phyloP scores from a whole-genome alignment of 495 filamentous ascomycete genomes.

The Sabuloglossum arenarium region DNA sequence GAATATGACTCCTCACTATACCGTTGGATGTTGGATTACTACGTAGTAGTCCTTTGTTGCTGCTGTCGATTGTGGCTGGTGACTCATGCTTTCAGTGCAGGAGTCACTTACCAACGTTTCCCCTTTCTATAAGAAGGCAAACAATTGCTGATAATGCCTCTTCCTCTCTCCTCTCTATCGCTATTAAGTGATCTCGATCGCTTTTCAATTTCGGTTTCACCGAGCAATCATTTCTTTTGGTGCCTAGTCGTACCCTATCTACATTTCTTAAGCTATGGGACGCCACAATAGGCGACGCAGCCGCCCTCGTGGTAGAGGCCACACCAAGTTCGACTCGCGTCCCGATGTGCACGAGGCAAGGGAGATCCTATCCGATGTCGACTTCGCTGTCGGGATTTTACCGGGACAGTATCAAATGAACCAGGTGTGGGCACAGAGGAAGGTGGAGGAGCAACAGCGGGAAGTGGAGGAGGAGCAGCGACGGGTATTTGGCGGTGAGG shows the following conservation, averaged over 20 bases:
- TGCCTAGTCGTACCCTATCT: neutral
- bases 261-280: neutral
- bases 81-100: neutral
- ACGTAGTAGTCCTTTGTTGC: too few species aligned
- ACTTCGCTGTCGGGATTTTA: neutral
- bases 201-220: neutral
- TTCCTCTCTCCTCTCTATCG: neutral
- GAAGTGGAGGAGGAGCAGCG: conserved; percentile 2
- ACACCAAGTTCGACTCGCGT: neutral
- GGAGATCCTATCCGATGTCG: neutral
- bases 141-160: neutral
- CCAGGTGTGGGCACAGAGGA: neutral
- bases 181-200: neutral
- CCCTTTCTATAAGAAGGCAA: too few species aligned
- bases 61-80: neutral
- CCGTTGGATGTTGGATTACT: too few species aligned
- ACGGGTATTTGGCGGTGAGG: conserved; percentile 5
- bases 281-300: neutral
- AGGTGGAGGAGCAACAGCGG: neutral
- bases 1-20: too few species aligned
- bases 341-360: neutral
- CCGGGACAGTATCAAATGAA: neutral
- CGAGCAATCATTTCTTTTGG: neutral
- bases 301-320: neutral
- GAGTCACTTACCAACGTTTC: too few species aligned